Conservation (phyloP, 1,284 basidiomycete genomes). For the Leccinum ponderosum region DNA sequence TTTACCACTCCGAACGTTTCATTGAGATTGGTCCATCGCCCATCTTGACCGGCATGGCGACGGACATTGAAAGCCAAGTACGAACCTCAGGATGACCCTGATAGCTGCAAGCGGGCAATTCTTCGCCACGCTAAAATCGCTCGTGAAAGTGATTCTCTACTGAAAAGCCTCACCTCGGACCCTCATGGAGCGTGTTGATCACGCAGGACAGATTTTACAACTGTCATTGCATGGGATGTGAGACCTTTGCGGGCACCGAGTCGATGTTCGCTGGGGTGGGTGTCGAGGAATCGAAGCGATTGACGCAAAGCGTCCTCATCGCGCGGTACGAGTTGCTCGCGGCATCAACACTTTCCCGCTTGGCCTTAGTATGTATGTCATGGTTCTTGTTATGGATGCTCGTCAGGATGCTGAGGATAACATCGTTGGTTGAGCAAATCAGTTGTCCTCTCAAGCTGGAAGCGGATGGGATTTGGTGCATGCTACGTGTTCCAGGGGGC, state of each 20-base stretch:
- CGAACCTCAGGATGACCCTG: constrained; percentile 86
- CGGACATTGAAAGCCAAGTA: constrained; percentile 97
- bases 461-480: background rate
- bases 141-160: constrained; percentile 57
- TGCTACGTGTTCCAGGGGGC: background rate
- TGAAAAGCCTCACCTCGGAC: too few species aligned
- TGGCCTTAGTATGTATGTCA: too few species aligned
- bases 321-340: constrained; percentile 37
- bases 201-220: constrained; percentile 69
- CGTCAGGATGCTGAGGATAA: too few species aligned
- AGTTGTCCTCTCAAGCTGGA: background rate
- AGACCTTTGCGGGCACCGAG: constrained; percentile 46
- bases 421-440: background rate
- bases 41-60: constrained; percentile 95
- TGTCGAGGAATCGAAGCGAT: constrained; percentile 13
- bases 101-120: constrained; percentile 79
- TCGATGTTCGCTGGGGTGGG: constrained; percentile 31
- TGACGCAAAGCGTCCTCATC: constrained; percentile 45
- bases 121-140: constrained; percentile 94
- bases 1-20: constrained; percentile 91
- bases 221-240: constrained; percentile 61
- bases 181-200: constrained; percentile 43
- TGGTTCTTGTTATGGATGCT: too few species aligned
- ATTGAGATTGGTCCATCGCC: constrained; percentile 97
- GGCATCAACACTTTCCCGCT: too few species aligned